Base-by-base conservation (phyloP, 306 rosid species). In the Neltuma alba region DNA sequence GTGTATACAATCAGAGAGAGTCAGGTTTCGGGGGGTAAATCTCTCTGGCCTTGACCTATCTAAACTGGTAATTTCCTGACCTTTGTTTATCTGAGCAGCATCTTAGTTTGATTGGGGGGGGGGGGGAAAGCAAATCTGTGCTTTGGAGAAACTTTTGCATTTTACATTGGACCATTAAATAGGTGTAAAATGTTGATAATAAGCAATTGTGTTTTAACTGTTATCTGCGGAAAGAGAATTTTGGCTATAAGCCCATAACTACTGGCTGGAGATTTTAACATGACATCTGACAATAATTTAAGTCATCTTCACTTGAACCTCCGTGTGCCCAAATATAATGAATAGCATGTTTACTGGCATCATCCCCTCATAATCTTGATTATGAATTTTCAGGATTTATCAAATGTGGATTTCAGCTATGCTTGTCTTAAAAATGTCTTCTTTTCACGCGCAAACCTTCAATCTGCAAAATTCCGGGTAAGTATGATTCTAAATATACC, bases 1-100 rank as follows among this genome's bases (percentile, higher is more conserved):
- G 87, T 94, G 98, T 64, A 94, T 92, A 79, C 98, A 94, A 82
- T 91, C 92, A 78, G 91, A 88, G 72, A 89, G 58, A 91, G 97
- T 89, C 64, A 85, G 97, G 77, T 85, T 94, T 84, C 95, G 98
- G 74, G 98, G 98, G 70, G 92, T 94, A 83, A 92, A 94, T 79
- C 97, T 92, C 78, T 94, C 93, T 83, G 98, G 97, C 83, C 89
- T 92, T 79, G 97, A 94, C 86, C 98, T 94, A 69, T 94, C 98
- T 3, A 94, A 92, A 85, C 92, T 94, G 92, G 97, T 94, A 85
- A 83, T 67, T 82, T 78, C 40, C 45, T 74, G 68, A 57, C 31
- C 58, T 67, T 64, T 75, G 28, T 74, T 41, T 44, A 63, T 58
- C 13, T 50, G 2, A 72, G 20, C 28, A 44, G 23, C 72, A 76